Evolutionary conservation across 805 yeast species (phyloP).

Genomic region (Wickerhamiella occidentalis): DNA sequence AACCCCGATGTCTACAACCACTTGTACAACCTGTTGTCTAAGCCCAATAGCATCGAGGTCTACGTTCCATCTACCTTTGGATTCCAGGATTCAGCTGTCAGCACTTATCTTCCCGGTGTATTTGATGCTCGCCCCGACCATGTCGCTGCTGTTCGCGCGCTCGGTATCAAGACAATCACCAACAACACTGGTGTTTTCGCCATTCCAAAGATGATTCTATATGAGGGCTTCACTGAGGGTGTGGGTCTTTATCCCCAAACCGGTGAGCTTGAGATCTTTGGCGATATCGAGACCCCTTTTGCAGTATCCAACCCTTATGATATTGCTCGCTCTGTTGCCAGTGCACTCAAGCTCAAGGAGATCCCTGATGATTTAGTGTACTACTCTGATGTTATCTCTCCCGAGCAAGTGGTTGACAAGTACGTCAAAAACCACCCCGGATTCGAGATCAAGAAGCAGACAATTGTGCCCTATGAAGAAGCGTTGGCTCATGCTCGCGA

Average conservation of each 20-base stretch:
- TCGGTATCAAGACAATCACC: slow-evolving; percentile 4
- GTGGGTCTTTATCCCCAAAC: not conserved
- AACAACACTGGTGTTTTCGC: not conserved
- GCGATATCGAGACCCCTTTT: not conserved
- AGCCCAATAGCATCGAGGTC: slow-evolving; percentile 2
- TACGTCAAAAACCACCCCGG: not conserved
- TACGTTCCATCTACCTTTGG: slow-evolving; percentile 1
- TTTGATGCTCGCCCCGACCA: not conserved
- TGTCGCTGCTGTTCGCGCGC: slow-evolving; percentile 1
- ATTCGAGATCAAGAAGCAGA: not conserved
- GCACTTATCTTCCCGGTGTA: not conserved
- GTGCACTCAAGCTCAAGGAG: not conserved
- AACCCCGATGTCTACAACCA: not conserved
- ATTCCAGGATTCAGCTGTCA: not conserved
- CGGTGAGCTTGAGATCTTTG: not conserved
- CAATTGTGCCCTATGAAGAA: not conserved
- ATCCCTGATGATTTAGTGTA: slow-evolving; percentile 1
- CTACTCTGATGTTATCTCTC: not conserved
- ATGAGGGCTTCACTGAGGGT: not conserved
- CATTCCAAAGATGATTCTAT: not conserved
- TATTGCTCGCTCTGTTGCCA: slow-evolving; percentile 1
- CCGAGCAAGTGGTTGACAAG: not conserved
- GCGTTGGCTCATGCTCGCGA: not conserved
- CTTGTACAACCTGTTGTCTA: not conserved
- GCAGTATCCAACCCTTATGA: not conserved